A percentile compares a stretch with the other conserved stretches of the same genome.
These are phyloP conservation scores for Colletotrichum limetticola DNA, from an alignment of 2,329 filamentous ascomycete species.

Conservation along the genomic window DNA sequence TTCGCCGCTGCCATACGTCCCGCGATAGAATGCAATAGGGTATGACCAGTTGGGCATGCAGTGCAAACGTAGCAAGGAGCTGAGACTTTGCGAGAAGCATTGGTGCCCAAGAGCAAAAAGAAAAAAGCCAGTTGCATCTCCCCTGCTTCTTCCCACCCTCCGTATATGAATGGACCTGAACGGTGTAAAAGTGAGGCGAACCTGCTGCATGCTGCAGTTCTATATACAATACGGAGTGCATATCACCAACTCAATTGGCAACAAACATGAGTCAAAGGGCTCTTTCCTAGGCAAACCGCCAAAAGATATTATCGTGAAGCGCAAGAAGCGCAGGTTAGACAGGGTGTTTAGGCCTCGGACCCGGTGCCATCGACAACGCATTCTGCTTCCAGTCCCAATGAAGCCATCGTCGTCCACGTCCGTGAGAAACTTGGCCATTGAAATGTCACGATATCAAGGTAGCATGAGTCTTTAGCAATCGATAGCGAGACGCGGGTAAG, in stretches of 20 bases:
- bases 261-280: slow-evolving; percentile 11
- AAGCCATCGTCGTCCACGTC: not conserved
- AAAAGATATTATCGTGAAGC: slow-evolving; percentile 15
- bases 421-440: not conserved
- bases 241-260: not conserved
- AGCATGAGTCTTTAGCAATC: not conserved
- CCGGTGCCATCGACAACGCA: not conserved
- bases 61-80: not conserved
- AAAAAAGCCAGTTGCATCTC: not conserved
- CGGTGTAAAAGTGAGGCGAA: slow-evolving; percentile 28
- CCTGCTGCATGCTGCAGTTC: slow-evolving; percentile 20
- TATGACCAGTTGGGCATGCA: not conserved
- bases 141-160: not conserved
- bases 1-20: not conserved
- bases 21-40: not conserved
- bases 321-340: slow-evolving; percentile 22
- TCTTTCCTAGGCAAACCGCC: not conserved
- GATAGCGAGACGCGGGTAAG: not conserved
- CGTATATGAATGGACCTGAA: not conserved
- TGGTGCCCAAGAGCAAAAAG: slow-evolving; percentile 28
- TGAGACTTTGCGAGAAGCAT: slow-evolving; percentile 15
- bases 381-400: not conserved
- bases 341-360: not conserved
- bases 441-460: not conserved
- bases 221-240: slow-evolving; percentile 12